Conservation (phyloP, 139 green algal species). For the Tetratostichococcus sp. region DNA sequence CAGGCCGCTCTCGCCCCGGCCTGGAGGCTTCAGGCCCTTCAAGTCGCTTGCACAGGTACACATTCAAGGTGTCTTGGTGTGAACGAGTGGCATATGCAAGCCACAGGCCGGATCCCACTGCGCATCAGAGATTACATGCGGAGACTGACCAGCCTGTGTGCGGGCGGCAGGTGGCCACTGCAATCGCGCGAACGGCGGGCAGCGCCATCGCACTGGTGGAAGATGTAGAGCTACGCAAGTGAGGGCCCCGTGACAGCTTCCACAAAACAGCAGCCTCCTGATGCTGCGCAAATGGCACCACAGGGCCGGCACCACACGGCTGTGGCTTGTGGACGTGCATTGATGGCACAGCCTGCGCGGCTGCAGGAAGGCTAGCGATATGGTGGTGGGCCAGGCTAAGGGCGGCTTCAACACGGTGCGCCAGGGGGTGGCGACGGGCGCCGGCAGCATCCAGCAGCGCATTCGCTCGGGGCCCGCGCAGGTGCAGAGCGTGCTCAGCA, state of each 20-base stretch:
- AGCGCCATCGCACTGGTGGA: background rate
- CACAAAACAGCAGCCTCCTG: background rate
- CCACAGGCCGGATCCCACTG: too few species aligned
- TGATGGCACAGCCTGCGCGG: background rate
- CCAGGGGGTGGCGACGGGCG: constrained; percentile 25
- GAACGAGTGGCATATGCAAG: too few species aligned
- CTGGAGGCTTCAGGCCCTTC: background rate
- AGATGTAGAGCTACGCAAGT: constrained; percentile 3
- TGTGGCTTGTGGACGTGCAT: background rate
- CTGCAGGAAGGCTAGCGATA: constrained; percentile 8
- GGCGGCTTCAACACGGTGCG: constrained; percentile 6
- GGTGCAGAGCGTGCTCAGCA: constrained; percentile 28
- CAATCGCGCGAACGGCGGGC: background rate
- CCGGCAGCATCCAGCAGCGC: constrained; percentile 17
- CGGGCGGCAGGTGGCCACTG: background rate
- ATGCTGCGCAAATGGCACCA: too few species aligned
- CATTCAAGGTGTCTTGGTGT: too few species aligned
- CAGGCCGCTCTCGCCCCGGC: too few species aligned
- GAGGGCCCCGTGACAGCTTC: background rate
- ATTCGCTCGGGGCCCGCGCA: constrained; percentile 32
- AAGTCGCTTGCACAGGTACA: background rate
- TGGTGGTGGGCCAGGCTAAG: constrained; percentile 1
- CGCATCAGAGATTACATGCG: too few species aligned
- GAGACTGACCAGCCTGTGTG: background rate
- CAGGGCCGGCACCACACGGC: too few species aligned